Percentiles rank a stretch among this genome's conserved stretches.
Conservation (phyloP, 768 basidiomycete genomes). For the Rhodocollybia butyracea region DNA sequence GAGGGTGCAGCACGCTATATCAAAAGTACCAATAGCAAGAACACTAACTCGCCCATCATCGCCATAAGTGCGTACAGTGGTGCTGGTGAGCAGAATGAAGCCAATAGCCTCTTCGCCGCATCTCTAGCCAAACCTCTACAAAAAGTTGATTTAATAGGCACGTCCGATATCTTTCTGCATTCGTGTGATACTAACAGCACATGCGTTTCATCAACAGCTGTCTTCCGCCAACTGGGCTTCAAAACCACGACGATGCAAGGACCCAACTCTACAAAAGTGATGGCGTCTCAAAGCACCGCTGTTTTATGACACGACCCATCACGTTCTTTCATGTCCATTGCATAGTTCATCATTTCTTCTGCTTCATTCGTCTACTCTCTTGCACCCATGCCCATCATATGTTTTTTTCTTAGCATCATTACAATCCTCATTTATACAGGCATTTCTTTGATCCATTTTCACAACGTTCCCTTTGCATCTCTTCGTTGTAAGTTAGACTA, state of each 20-base stretch:
- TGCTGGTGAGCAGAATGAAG: slow-evolving; percentile 53
- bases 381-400: slow-evolving; percentile 12
- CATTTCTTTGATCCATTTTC: slow-evolving; percentile 19
- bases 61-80: slow-evolving; percentile 88
- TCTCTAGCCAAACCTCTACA: slow-evolving; percentile 87
- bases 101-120: slow-evolving; percentile 70
- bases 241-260: slow-evolving; percentile 75
- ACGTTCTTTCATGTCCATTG: slow-evolving; percentile 7
- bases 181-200: neutral
- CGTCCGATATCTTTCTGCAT: slow-evolving; percentile 12
- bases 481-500: slow-evolving; percentile 26
- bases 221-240: slow-evolving; percentile 88
- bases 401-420: slow-evolving; percentile 6
- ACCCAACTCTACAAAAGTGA: slow-evolving; percentile 49
- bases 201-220: slow-evolving; percentile 26
- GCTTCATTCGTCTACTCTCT: slow-evolving; percentile 7
- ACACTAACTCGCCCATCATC: slow-evolving; percentile 88
- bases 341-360: slow-evolving; percentile 10
- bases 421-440: slow-evolving; percentile 16
- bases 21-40: slow-evolving; percentile 95
- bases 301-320: slow-evolving; percentile 29
- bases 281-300: slow-evolving; percentile 31
- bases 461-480: slow-evolving; percentile 20
- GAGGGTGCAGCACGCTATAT: slow-evolving; percentile 97
- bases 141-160: slow-evolving; percentile 77